Conservation (phyloP, 805 yeast species). For the Wickerhamomyces sydowiorum region DNA sequence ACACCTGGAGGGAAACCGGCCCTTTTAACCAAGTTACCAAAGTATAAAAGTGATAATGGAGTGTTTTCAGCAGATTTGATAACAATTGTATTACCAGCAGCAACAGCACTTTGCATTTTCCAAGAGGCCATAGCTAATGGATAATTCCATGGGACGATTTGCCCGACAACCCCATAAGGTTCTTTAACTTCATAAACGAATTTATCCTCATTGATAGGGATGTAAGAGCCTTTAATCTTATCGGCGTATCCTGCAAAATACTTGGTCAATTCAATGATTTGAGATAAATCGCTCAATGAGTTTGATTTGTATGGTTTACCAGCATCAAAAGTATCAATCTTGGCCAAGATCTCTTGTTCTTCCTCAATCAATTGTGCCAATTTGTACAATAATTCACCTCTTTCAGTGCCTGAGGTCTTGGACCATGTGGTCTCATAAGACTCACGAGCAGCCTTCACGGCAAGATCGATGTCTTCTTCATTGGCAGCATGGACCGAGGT, state of each 20-base stretch:
- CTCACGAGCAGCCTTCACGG: constrained; percentile 41
- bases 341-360: constrained; percentile 55
- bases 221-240: constrained; percentile 55
- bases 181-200: constrained; percentile 62
- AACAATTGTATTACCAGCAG: constrained; percentile 69
- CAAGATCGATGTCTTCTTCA: constrained; percentile 16
- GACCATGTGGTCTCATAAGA: constrained; percentile 65
- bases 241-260: constrained; percentile 73
- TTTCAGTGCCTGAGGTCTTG: constrained; percentile 50
- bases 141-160: constrained; percentile 83
- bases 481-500: constrained; percentile 27
- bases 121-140: constrained; percentile 76
- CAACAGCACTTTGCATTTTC: constrained; percentile 74
- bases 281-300: constrained; percentile 62
- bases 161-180: constrained; percentile 78
- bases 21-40: constrained; percentile 54
- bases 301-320: constrained; percentile 69
- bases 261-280: constrained; percentile 57
- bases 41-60: constrained; percentile 62
- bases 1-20: constrained; percentile 81
- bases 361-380: constrained; percentile 66
- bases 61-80: constrained; percentile 75
- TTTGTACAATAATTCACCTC: constrained; percentile 48
- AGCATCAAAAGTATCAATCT: constrained; percentile 69
- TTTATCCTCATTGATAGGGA: constrained; percentile 62